Evolutionary conservation across 2,329 filamentous ascomycete genomes (phyloP).

Genomic region (Diaporthe ampelina): DNA sequence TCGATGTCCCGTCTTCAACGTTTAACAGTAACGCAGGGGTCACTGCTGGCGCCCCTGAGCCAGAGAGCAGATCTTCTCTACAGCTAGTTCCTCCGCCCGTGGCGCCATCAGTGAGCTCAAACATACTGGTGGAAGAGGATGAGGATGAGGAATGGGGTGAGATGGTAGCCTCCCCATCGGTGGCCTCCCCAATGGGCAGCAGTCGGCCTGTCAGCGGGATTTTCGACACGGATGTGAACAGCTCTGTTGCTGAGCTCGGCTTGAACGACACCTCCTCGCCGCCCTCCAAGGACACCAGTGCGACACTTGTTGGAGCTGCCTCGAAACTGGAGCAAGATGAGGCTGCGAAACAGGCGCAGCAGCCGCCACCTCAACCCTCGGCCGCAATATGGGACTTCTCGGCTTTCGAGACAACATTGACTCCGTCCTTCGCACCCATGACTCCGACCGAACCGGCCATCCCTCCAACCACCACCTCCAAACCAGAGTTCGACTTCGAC

Average conservation of each 20-base stretch:
- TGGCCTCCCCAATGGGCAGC: conserved; percentile 55
- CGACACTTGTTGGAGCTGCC: conserved; percentile 6
- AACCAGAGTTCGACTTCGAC: conserved; percentile 40
- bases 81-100: conserved; percentile 25
- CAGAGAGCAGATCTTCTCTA: conserved; percentile 33
- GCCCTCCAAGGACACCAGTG: background rate
- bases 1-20: conserved; percentile 19
- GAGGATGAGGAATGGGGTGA: conserved; percentile 74
- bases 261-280: background rate
- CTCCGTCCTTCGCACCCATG: background rate
- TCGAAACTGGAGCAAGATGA: conserved; percentile 12
- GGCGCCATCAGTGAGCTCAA: conserved; percentile 4
- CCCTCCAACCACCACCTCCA: conserved; percentile 39
- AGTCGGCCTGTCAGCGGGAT: conserved; percentile 29
- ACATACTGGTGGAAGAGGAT: conserved; percentile 48
- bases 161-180: conserved; percentile 66
- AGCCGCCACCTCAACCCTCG: background rate
- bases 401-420: conserved; percentile 36
- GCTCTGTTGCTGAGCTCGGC: background rate
- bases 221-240: conserved; percentile 29
- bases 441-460: conserved; percentile 24
- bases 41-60: conserved; percentile 21
- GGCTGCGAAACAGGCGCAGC: background rate
- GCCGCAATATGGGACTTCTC: conserved; percentile 39
- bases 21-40: conserved; percentile 1